Base-by-base conservation (phyloP, 768 basidiomycete species). In the Boletus huronensis region DNA sequence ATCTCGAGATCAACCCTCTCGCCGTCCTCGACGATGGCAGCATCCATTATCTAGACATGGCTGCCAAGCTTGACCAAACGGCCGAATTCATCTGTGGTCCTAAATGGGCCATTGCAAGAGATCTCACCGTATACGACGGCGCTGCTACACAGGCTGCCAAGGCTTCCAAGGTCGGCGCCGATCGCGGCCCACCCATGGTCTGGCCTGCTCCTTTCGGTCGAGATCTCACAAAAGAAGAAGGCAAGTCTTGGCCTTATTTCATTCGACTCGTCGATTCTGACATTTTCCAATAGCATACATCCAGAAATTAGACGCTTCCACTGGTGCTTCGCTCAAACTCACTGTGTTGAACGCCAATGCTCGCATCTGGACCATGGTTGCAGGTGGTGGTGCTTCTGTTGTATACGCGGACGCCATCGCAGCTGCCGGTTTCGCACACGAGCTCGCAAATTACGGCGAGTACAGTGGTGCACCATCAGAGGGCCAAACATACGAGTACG, bases 361-460 rank as follows among this genome's bases (percentile, higher is more conserved):
- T 56, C 89, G 95, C 58, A 85, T 99, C 60, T 99, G 97, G 97
- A 98, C 97, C 63, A 98, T 98, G 96, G 97, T 99, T 52, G 96
- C 97, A 51, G 97, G 96, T 77, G 97, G 97, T 68, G 93, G 93
- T 78, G 82, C 83, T 21, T 82, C 80, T 7, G 82, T 85, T 58
- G 82, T 84, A 39, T 85, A 85, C 66, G 79, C 78, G 7, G 88
- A 90, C 59, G 88, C 88, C 60, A 90, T 90, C 58, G 87, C 87
- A 49, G 95, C 96, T 6, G 92, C 93, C 67, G 96, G 96, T 34
- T 98, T 85, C 68, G 94, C 97, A 19, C 83, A 97, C 69, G 97
- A 99, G 72, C 88, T 99, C 60, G 96, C 96, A 72, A 99, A 98
- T 81, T 98, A 98, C 67, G 97, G 97, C 64, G 97, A 98, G 77